Conservation (phyloP, 1,139 yeast species). For the Suhomyces kunorum region DNA sequence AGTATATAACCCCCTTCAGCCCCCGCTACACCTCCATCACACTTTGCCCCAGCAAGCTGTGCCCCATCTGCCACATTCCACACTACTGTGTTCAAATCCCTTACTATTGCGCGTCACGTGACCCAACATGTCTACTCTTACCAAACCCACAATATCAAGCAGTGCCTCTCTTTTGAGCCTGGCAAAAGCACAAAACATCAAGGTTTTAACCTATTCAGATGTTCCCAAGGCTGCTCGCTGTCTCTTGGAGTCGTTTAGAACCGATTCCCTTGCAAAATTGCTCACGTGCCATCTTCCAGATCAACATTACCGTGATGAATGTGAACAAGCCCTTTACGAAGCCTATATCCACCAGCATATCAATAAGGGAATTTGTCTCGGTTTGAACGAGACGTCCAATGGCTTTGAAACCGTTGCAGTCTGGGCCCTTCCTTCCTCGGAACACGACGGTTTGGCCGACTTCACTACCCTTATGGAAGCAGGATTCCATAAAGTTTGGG, state of each 20-base stretch:
- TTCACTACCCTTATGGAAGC: constrained; percentile 54
- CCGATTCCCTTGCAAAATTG: constrained; percentile 54
- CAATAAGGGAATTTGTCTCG: constrained; percentile 56
- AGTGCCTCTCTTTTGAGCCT: constrained; percentile 3
- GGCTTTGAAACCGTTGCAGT: constrained; percentile 63
- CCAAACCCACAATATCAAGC: constrained; percentile 3
- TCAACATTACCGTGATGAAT: constrained; percentile 34
- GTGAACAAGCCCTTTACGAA: constrained; percentile 54
- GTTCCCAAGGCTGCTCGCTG: constrained; percentile 57
- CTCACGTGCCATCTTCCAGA: constrained; percentile 47
- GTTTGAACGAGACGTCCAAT: constrained; percentile 43
- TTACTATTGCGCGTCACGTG: background rate
- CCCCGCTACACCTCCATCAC: background rate
- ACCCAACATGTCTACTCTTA: constrained; percentile 6
- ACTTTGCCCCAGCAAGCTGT: too few relatives aligned
- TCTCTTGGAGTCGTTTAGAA: constrained; percentile 50
- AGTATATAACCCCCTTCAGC: background rate
- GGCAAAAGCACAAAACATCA: constrained; percentile 19
- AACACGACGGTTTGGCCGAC: constrained; percentile 44
- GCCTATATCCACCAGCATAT: constrained; percentile 60
- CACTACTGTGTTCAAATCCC: background rate
- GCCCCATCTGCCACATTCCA: background rate
- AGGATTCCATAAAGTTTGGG: constrained; percentile 58
- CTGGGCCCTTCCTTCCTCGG: constrained; percentile 60
- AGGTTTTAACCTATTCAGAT: constrained; percentile 42